Conservation (phyloP, 257 asterid species). For the Rhazya stricta region DNA sequence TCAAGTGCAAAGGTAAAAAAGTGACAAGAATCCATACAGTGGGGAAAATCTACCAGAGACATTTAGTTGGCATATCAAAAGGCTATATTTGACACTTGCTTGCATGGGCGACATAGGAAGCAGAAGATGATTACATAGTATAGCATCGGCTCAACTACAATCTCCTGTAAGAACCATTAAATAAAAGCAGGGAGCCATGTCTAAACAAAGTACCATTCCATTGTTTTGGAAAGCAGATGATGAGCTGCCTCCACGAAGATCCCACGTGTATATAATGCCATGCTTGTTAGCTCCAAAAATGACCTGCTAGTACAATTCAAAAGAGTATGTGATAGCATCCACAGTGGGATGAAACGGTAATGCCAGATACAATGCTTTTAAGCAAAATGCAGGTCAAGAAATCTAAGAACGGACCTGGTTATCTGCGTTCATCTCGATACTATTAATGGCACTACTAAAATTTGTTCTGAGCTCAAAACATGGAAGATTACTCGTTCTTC, state of each 20-base stretch:
- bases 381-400: background rate
- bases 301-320: constrained; percentile 42
- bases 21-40: background rate
- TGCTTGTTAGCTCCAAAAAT: constrained; percentile 82
- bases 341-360: background rate
- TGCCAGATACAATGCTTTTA: background rate
- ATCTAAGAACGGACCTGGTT: constrained; percentile 52
- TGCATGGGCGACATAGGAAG: background rate
- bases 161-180: background rate
- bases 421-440: constrained; percentile 67
- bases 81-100: background rate
- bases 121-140: background rate
- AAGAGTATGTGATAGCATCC: background rate
- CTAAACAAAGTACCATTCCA: constrained; percentile 49
- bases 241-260: constrained; percentile 86
- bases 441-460: constrained; percentile 56
- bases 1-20: background rate
- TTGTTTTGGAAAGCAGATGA: constrained; percentile 59
- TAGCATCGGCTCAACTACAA: constrained; percentile 5
- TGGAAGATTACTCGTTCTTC: constrained; percentile 75
- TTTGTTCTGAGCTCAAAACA: constrained; percentile 61
- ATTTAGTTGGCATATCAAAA: too few species aligned
- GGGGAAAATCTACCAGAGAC: background rate
- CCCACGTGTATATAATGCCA: constrained; percentile 81
- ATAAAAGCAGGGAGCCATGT: background rate